Percentiles rank a stretch among this genome's conserved stretches.
Conservation (phyloP, 2,329 filamentous ascomycete genomes). For the Neonectria ditissima region DNA sequence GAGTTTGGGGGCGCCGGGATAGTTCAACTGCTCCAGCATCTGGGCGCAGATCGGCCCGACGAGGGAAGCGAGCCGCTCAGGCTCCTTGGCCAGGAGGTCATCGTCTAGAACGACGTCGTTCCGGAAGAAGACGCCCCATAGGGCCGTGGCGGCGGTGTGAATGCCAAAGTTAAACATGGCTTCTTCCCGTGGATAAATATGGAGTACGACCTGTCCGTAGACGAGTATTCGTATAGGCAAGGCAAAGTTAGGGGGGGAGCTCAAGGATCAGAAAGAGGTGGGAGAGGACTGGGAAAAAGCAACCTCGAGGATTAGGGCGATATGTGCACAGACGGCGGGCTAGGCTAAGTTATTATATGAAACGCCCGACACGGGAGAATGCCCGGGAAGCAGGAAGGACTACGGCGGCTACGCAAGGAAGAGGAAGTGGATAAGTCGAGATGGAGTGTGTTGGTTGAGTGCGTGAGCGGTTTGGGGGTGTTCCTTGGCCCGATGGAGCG, state of each 20-base stretch:
- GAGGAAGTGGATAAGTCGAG: neutral
- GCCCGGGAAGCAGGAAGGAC: neutral
- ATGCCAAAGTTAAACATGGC: neutral
- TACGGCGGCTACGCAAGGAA: neutral
- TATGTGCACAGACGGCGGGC: constrained; percentile 13
- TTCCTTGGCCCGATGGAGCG: too few species aligned
- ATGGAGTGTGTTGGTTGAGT: too few species aligned
- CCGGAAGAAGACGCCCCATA: constrained; percentile 10
- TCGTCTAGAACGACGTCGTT: constrained; percentile 7
- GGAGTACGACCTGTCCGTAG: neutral
- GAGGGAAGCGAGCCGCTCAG: constrained; percentile 7
- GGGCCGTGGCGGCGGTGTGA: neutral
- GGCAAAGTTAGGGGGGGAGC: neutral
- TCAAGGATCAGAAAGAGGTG: constrained; percentile 5
- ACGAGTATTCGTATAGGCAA: neutral
- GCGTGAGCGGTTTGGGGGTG: too few species aligned
- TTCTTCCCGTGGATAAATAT: neutral
- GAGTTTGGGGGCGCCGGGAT: constrained; percentile 16
- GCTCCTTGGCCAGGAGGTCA: constrained; percentile 6
- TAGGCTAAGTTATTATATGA: constrained; percentile 17
- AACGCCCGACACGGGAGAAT: constrained; percentile 14
- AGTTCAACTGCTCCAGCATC: constrained; percentile 12
- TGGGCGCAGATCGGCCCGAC: constrained; percentile 13
- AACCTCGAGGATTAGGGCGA: constrained; percentile 9
- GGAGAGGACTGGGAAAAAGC: constrained; percentile 12